Conservation (phyloP, 805 yeast species). For the Pichia rugopelliculosa region DNA sequence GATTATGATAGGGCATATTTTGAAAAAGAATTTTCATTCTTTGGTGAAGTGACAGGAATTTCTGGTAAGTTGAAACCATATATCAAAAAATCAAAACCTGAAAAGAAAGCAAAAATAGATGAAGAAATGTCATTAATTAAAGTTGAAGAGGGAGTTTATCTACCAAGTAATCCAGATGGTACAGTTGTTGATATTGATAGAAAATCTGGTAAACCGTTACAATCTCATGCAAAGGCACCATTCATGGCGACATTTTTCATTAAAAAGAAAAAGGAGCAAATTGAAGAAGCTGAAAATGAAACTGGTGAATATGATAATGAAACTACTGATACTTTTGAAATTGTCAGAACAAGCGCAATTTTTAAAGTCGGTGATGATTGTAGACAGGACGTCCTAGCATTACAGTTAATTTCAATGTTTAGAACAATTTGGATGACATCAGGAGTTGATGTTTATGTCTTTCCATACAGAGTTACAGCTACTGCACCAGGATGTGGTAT, state of each 20-base stretch:
- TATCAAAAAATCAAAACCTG: conserved; percentile 90
- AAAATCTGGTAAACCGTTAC: conserved; percentile 88
- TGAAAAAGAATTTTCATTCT: conserved; percentile 79
- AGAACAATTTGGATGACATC: conserved; percentile 82
- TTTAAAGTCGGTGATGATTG: conserved; percentile 99
- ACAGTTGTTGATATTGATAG: conserved; percentile 86
- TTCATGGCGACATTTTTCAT: conserved; percentile 94
- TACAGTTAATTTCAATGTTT: conserved; percentile 87
- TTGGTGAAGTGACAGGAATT: conserved; percentile 83
- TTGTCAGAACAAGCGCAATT: conserved; percentile 74
- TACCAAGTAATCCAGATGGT: conserved; percentile 97
- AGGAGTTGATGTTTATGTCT: conserved; percentile 86
- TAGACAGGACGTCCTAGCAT: conserved; percentile 91
- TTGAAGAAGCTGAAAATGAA: neutral
- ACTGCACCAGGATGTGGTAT: conserved; percentile 99
- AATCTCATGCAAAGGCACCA: conserved; percentile 98
- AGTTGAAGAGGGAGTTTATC: conserved; percentile 75
- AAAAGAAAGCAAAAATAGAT: conserved; percentile 91
- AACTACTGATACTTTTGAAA: conserved; percentile 12
- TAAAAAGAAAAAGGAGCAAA: conserved; percentile 30
- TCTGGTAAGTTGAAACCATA: conserved; percentile 94
- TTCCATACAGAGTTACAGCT: conserved; percentile 93
- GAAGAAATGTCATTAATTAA: conserved; percentile 82
- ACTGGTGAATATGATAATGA: conserved; percentile 29
- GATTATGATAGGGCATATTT: conserved; percentile 59